phyloP scores from a whole-genome alignment of 345 rosid species.

The Microthlaspi erraticum region DNA sequence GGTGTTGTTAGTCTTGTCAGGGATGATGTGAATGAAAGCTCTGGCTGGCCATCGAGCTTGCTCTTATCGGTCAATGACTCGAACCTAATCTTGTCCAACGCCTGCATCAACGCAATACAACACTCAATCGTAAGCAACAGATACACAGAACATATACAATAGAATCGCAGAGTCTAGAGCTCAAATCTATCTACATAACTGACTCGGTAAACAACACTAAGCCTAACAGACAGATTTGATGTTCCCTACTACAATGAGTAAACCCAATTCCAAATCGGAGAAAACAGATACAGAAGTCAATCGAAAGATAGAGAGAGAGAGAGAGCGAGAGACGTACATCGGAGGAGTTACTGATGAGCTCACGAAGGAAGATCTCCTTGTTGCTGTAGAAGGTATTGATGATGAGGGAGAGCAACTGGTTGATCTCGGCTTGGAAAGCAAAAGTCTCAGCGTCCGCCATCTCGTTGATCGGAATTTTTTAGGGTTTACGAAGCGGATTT shows the following conservation, averaged over 20 bases:
- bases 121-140: background rate
- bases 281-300: background rate
- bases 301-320: too few relatives aligned
- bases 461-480: background rate
- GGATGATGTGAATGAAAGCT: background rate
- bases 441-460: background rate
- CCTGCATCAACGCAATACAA: too few relatives aligned
- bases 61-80: background rate
- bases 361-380: constrained; percentile 12
- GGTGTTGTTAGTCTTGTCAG: too few relatives aligned
- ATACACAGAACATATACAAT: background rate
- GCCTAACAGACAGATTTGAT: too few relatives aligned
- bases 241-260: background rate
- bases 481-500: too few relatives aligned
- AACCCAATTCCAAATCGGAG: too few relatives aligned
- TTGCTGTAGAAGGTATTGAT: constrained; percentile 3
- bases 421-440: background rate
- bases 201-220: too few relatives aligned
- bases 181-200: too few relatives aligned
- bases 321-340: background rate
- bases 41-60: background rate
- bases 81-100: background rate
- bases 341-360: constrained; percentile 6
- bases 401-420: background rate
- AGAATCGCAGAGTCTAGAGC: too few relatives aligned